Evolutionary conservation across 345 rosid species (phyloP).

Genomic region (Populus davidiana): DNA sequence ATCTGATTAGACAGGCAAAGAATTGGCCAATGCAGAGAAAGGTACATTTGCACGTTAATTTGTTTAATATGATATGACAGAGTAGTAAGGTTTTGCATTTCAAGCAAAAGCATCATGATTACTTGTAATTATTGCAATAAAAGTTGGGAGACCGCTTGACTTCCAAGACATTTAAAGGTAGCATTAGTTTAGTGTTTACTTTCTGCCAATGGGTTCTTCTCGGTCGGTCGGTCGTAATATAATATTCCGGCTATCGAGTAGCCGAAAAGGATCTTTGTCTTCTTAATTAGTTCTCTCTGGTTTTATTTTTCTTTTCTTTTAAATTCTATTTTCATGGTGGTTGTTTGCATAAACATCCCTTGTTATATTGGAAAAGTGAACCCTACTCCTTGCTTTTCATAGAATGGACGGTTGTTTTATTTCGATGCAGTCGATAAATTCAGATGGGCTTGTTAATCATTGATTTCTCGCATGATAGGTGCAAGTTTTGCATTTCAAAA

Average conservation of each 20-base stretch:
- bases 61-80: background rate
- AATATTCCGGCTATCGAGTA: background rate
- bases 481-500: no score
- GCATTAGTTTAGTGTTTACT: background rate
- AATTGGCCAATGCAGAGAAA: background rate
- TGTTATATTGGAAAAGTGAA: no score
- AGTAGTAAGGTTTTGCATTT: background rate
- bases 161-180: constrained; percentile 21
- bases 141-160: constrained; percentile 14
- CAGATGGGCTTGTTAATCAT: no score
- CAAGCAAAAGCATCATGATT: constrained; percentile 6
- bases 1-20: background rate
- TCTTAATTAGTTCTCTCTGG: no score
- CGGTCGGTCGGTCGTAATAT: constrained; percentile 13
- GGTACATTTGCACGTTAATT: background rate
- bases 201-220: constrained; percentile 12
- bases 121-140: background rate
- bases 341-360: no score
- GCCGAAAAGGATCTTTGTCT: background rate
- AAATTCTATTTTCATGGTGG: no score
- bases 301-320: no score
- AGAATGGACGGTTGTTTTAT: no score
- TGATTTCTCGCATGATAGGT: no score
- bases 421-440: no score
- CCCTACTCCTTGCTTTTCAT: no score